Evolutionary conservation across 2,329 filamentous ascomycete species (phyloP).

Genomic region (Ophiostoma himal-ulmi): DNA sequence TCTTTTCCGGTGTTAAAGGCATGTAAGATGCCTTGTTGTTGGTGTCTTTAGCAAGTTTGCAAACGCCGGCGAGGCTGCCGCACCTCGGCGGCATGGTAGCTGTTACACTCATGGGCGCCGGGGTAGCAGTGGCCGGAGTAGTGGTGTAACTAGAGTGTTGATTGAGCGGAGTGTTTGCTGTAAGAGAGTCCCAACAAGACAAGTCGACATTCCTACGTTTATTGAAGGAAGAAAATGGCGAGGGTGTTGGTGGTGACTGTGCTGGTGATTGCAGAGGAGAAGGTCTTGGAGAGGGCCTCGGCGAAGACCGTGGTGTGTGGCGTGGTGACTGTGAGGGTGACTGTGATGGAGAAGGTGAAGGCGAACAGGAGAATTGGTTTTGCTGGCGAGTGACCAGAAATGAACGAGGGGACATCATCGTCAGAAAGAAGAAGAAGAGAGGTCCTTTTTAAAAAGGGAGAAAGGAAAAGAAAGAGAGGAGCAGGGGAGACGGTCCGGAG

Average conservation of each 20-base stretch:
- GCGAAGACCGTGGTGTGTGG: slow-evolving; percentile 12
- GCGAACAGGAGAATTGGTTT: slow-evolving; percentile 28
- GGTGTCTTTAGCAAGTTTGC: neutral
- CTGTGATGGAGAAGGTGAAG: slow-evolving; percentile 24
- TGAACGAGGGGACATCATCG: slow-evolving; percentile 38
- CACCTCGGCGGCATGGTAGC: neutral
- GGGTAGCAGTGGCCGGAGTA: neutral
- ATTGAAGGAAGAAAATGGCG: neutral
- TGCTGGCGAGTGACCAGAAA: slow-evolving; percentile 37
- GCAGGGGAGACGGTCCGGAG: neutral
- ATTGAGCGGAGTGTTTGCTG: neutral
- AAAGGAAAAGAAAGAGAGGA: neutral
- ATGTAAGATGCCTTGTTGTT: neutral
- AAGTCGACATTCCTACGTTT: slow-evolving; percentile 6
- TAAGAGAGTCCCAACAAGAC: neutral
- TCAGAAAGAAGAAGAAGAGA: neutral
- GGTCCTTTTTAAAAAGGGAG: neutral
- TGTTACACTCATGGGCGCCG: slow-evolving; percentile 11
- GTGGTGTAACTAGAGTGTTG: neutral
- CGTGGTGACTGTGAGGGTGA: slow-evolving; percentile 16
- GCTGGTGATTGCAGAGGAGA: slow-evolving; percentile 16
- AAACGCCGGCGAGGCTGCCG: neutral
- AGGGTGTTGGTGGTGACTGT: slow-evolving; percentile 15
- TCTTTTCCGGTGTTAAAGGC: neutral
- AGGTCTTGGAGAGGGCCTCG: neutral